Evolutionary conservation across 2,329 filamentous ascomycete genomes (phyloP).

Genomic region (Pseudonectria buxi): DNA sequence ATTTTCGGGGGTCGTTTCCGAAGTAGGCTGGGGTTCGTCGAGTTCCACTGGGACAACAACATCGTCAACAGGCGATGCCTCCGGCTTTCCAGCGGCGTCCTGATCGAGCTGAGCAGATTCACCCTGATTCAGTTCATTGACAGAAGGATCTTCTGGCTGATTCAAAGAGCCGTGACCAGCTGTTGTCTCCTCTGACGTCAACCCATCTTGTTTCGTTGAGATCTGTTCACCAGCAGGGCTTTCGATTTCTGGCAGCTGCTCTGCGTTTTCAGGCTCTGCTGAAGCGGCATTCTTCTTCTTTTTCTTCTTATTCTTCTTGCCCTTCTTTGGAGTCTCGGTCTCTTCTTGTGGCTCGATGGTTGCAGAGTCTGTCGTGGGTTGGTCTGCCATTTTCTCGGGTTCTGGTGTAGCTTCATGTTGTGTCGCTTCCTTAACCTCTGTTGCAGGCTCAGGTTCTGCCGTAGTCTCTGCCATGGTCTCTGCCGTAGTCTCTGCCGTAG

Average conservation of each 20-base stretch:
- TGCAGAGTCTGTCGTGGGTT: background rate
- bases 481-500: too few relatives aligned
- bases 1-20: slow-evolving; percentile 12
- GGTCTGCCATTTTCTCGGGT: too few relatives aligned
- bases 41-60: slow-evolving; percentile 4
- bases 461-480: too few relatives aligned
- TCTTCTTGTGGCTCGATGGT: slow-evolving; percentile 1
- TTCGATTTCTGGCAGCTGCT: slow-evolving; percentile 11
- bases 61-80: slow-evolving; percentile 7
- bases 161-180: slow-evolving; percentile 1
- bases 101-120: slow-evolving; percentile 3
- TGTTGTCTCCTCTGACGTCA: background rate
- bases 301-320: slow-evolving; percentile 35
- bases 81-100: slow-evolving; percentile 3
- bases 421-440: too few relatives aligned
- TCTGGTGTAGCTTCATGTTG: too few relatives aligned
- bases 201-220: background rate
- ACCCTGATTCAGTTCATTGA: slow-evolving; percentile 6
- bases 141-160: slow-evolving; percentile 2
- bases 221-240: background rate
- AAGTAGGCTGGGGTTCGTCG: slow-evolving; percentile 9
- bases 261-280: slow-evolving; percentile 7
- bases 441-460: too few relatives aligned
- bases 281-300: slow-evolving; percentile 10
- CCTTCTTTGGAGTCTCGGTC: slow-evolving; percentile 11